Evolutionary conservation across 2,329 filamentous ascomycete genomes (phyloP), one percentile per base, ranked within the genome.

Genomic region (Albifimbria verrucaria): DNA sequence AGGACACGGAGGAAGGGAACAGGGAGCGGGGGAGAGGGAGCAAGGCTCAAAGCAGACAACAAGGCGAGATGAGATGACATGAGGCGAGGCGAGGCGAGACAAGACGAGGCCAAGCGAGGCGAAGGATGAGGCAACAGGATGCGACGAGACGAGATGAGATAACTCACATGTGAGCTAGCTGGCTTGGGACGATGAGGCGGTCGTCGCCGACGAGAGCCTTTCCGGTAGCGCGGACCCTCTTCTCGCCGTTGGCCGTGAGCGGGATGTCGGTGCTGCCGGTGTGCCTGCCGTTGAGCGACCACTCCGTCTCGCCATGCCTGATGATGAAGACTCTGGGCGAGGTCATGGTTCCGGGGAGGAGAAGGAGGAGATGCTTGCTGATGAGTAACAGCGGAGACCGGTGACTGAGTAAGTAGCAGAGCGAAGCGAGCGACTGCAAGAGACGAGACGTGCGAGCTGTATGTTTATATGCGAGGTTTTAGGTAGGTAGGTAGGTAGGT

Each of bases 291-390:
- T 88, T 88, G 47, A 96, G 83, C 5, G 90, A 95, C 92, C 92
- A 97, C 76, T 96, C 91, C 4, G 92, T 97, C 76, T 97, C 91
- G 72, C 92, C 93, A 67, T 97, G 92, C 62, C 92, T 90, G 68
- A 92, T 75, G 61, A 94, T 83, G 76, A 93, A 93, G 67, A 90
- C 86, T 50, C 89, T 82, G 2, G 90, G 89, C 2, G 86, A 84
- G 21, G 65, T 54, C 66, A 68, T 68, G 50, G 42, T 52, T 36
- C 18, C 28, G 46, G 54, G 52, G n/a, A 23, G 49, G 23, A 45
- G 17, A 44, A 25, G 22, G 32, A 47, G 24, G 28, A 28, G 20
- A 39, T 20, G 39, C 18, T n/a, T 39, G 18, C 18, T 15, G 32
- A 12, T 39, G 32, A 6, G 26, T 39, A 39, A 39, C 4, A 39